Evolutionary conservation across 73 alveolate genomes (phyloP), one percentile per base, ranked within the genome.

Genomic region (Uronychia binucleata): DNA sequence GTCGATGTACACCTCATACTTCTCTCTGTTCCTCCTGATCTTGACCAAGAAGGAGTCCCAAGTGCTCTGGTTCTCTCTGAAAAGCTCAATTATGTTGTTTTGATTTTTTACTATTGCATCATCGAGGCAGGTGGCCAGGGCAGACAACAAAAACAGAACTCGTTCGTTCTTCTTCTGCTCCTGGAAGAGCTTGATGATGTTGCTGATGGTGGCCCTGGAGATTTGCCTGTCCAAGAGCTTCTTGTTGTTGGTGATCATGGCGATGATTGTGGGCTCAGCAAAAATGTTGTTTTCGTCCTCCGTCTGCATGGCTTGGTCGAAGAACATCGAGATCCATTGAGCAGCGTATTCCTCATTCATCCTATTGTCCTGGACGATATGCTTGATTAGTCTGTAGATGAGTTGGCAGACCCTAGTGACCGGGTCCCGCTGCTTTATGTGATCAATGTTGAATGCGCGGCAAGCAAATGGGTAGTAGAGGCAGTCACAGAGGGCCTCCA

Each of bases 231-330:
- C 86, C 0, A 84, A 81, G 29, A 84, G 85, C 32, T 84, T 84
- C 86, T 84, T 84, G 58, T 84, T 84, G 74, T 84, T 84, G 31
- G 80, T 78, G 28, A 84, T 25, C 35, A 84, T 84, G 27, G 91
- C 85, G 0, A 82, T 84, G 33, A 84, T 77, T 5, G 91, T 78
- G n/a, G 81, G 30, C 77, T 84, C 91, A 31, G 80, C 82, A 28
- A 31, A 35, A 57, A 31, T 28, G 32, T 84, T 75, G 75, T 59
- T 77, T 1, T 58, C 81, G 28, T 84, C 91, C 29, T 59, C 74
- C 14, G 35, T 77, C 35, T 77, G 33, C 80, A 84, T 77, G 26
- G 85, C 46, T 31, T 84, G 91, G 31, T 78, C 75, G 75, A 84
- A 84, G 80, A 84, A 84, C 33, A 84, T 81, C 57, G 58, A 80